Percentiles rank a stretch among this genome's conserved stretches.
phyloP scores from a whole-genome alignment of 345 rosid species.

The Erodium maritimum region DNA sequence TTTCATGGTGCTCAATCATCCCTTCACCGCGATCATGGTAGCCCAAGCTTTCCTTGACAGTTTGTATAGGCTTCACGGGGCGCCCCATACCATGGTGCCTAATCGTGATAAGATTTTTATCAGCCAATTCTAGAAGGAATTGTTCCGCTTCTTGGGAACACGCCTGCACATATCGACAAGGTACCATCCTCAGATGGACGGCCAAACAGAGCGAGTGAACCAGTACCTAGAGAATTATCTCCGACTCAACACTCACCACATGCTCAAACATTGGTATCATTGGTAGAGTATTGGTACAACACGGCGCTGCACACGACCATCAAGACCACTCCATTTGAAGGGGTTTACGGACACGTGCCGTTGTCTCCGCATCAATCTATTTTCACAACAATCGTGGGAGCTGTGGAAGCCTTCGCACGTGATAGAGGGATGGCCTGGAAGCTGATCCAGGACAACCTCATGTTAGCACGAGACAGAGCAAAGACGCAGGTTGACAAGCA shows the following conservation, averaged over 20 bases:
- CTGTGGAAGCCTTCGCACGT: no score
- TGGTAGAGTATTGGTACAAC: constrained; percentile 7
- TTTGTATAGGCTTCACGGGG: background rate
- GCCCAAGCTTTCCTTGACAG: background rate
- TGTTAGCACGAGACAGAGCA: background rate
- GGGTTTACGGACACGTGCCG: background rate
- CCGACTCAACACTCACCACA: background rate
- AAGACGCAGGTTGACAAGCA: background rate
- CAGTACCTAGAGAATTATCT: no score
- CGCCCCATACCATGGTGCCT: background rate
- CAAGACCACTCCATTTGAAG: background rate
- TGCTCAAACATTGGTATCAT: background rate
- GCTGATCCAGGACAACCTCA: background rate
- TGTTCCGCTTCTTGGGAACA: background rate
- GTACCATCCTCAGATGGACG: background rate
- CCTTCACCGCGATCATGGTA: background rate
- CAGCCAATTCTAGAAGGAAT: background rate
- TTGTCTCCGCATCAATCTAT: background rate
- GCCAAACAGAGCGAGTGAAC: background rate
- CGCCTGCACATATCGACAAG: background rate
- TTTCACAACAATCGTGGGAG: background rate
- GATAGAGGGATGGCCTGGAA: background rate
- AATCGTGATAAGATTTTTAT: background rate
- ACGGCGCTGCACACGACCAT: background rate
- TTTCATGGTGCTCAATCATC: background rate